These are phyloP conservation scores for Russula sp. DNA, from an alignment of 768 basidiomycete genomes.

Conservation along the genomic window DNA sequence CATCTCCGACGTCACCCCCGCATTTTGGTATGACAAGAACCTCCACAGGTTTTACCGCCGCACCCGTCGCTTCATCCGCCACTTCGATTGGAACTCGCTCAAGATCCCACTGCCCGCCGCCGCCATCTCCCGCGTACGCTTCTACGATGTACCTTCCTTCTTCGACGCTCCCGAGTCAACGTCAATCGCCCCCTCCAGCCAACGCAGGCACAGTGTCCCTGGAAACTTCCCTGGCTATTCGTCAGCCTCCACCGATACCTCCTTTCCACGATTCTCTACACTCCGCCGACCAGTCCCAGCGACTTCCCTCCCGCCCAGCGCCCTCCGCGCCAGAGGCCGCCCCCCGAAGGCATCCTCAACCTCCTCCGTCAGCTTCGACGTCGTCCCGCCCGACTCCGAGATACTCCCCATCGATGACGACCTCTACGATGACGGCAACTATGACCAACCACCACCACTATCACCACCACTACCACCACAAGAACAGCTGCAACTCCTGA, in stretches of 20 bases:
- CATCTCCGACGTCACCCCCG: constrained; percentile 46
- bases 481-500: background rate
- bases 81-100: constrained; percentile 21
- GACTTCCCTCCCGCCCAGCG: constrained; percentile 18
- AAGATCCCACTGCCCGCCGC: constrained; percentile 25
- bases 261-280: background rate
- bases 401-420: constrained; percentile 22
- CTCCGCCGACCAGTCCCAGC: constrained; percentile 19
- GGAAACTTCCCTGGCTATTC: constrained; percentile 18
- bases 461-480: background rate
- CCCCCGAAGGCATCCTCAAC: constrained; percentile 17
- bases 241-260: constrained; percentile 14
- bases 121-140: constrained; percentile 25
- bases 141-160: constrained; percentile 7
- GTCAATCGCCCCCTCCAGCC: background rate
- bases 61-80: constrained; percentile 24
- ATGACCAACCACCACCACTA: background rate
- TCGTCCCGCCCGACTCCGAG: constrained; percentile 13
- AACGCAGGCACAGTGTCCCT: constrained; percentile 15
- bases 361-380: constrained; percentile 24
- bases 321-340: constrained; percentile 15
- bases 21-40: constrained; percentile 40
- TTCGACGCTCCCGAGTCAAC: background rate
- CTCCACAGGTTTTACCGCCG: constrained; percentile 29
- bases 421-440: constrained; percentile 16